These are phyloP conservation scores for Coemansia asiatica DNA, from an alignment of 192 early-diverging fungal genomes.

Conservation along the genomic window DNA sequence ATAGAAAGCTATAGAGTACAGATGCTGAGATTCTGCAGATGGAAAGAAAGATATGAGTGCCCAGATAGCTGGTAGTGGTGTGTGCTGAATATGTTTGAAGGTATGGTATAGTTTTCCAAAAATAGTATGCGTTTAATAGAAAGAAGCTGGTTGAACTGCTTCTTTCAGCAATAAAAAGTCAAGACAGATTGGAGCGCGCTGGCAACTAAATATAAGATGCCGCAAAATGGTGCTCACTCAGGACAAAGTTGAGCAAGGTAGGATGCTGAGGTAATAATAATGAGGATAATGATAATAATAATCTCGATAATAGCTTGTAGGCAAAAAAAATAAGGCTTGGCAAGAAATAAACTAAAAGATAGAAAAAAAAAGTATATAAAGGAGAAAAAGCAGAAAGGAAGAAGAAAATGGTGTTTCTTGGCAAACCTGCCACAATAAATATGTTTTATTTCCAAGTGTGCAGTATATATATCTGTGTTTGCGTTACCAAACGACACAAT, in stretches of 20 bases:
- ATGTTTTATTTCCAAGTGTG: no score
- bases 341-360: background rate
- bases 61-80: background rate
- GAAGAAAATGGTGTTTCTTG: background rate
- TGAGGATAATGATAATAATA: no score
- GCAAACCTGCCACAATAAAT: no score
- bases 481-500: no score
- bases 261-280: no score
- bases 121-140: background rate
- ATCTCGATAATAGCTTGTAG: no score
- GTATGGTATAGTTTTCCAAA: background rate
- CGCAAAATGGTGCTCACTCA: background rate
- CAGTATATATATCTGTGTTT: no score
- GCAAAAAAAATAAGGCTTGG: background rate
- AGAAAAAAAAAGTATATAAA: background rate
- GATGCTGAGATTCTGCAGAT: background rate
- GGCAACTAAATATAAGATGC: no score
- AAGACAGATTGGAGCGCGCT: no score
- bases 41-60: background rate
- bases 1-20: background rate
- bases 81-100: background rate
- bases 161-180: no score
- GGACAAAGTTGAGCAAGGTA: no score
- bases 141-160: no score
- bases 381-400: conserved; percentile 1